Percentiles rank a stretch among this genome's conserved stretches.
phyloP scores from a whole-genome alignment of 345 rosid genomes.

The Citrus reticulata region DNA sequence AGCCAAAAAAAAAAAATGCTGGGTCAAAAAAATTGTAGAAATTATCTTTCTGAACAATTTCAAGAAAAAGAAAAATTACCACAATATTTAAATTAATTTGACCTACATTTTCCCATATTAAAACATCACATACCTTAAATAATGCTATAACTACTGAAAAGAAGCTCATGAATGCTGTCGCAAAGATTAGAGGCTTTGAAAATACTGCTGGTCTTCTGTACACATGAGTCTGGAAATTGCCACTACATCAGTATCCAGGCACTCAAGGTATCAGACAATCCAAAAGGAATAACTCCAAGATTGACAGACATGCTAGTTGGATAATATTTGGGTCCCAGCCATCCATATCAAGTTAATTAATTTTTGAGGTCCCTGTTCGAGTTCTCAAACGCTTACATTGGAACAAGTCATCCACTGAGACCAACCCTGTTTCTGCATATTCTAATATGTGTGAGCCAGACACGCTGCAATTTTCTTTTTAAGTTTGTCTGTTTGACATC shows the following conservation, averaged over 20 bases:
- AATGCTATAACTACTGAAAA: slow-evolving; percentile 92
- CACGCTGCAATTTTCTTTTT: background rate
- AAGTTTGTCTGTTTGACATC: background rate
- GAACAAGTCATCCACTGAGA: background rate
- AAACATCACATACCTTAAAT: slow-evolving; percentile 61
- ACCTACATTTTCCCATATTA: background rate
- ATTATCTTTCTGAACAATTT: background rate
- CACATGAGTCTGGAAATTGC: slow-evolving; percentile 65
- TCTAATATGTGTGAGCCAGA: background rate
- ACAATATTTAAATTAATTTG: background rate
- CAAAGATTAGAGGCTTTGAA: slow-evolving; percentile 78
- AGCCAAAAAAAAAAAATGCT: background rate
- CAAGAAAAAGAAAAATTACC: background rate
- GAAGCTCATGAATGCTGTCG: slow-evolving; percentile 96
- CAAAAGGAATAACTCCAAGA: background rate
- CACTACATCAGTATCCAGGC: slow-evolving; percentile 12
- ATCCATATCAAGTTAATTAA: background rate
- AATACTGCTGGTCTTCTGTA: slow-evolving; percentile 56
- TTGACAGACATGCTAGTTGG: background rate
- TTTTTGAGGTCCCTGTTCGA: background rate
- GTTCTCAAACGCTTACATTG: background rate
- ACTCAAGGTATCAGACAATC: background rate
- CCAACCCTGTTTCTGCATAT: background rate
- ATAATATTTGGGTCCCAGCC: background rate
- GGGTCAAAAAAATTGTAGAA: background rate